Base-by-base conservation (phyloP, 805 yeast genomes). In the Candida hispaniensis region DNA sequence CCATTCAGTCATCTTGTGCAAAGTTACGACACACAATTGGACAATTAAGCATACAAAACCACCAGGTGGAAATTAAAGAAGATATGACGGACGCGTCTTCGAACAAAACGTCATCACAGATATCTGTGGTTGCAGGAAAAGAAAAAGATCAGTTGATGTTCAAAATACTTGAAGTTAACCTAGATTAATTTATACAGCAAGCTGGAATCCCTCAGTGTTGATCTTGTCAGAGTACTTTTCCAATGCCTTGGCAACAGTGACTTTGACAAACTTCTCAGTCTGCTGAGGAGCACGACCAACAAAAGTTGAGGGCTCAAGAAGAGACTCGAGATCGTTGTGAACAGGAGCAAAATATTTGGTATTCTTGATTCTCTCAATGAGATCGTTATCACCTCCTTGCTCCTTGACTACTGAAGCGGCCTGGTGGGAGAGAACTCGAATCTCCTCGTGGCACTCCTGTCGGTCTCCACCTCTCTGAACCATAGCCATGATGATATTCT, bases 271-370 rank as follows among this genome's bases (percentile, higher is more conserved):
- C 62, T 86, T 88, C 58, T 79, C 94, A 39, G 94, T 83, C 66
- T 91, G 98, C 62, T 86, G 79, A 26, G 97, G 97, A 39, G 98
- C 98, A 61, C 98, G 81, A 50, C 98, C 98, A 30, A 86, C 93
- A 57, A 91, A 91, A 18, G 98, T 91, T 13, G 78, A 63, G 44
- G 98, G 97, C 50, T 88, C 86, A 51, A 91, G 71, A 50, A 91
- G 69, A 14, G 61, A 44, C 41, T 80, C 95, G 53, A 91, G 69
- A 33, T 91, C 83, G 40, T 53, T 61, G 81, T 93, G 81, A 47
- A 91, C 78, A 41, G 98, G 98, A 56, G 72, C 63, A 64, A 86
- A 86, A 66, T 82, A 86, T 41, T 67, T 67, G 42, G 82, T 81
- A 30, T 67, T 68, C 60, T 69, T 73, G 50, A 86, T 67, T 59